Evolutionary conservation across 805 yeast species (phyloP), one percentile per base, ranked within the genome.

Genomic region (Schwanniomyces pseudopolymorphus): DNA sequence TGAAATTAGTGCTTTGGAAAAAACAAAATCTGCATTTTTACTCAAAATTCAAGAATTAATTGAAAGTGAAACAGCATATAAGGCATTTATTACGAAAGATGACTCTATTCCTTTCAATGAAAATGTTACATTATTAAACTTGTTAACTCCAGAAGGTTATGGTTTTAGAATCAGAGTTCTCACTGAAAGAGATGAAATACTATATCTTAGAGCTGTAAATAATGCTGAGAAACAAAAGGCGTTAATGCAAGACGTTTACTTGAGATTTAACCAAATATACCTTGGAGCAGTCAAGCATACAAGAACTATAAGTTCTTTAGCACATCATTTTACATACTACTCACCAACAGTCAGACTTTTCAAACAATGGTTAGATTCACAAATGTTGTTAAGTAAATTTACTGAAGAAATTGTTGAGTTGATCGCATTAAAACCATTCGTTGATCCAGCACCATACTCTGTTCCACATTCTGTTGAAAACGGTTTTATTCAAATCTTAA

Each of bases 351-450:
- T 87, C 11, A 77, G 99, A 48, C 67, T 91, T 27, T 85, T 94
- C 67, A 94, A 94, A 66, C 78, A 78, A 55, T 94, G 99, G 98
- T 73, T 94, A 48, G 90, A 89, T 52, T 75, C 87, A 1, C 99
- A 94, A 60, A 63, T 88, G 43, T 72, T 94, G 25, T 69, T 85
- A 33, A 69, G 79, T 17, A 95, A 88, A 57, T 75, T 92, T 52
- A 69, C 77, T 13, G 96, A 90, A 43, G 96, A 89, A 59, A 70
- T 88, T 33, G 74, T 87, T 38, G 99, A 94, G 66, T 73, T 94
- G 43, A 65, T 94, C 47, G 95, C 90, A 3, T 71, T 90, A 51
- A 83, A 86, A 55, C 88, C 89, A 16, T 94, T 92, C 69, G 85
- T 89, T 39, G 95, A 90, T 59, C 84, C 91, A 7, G 83, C 87